Conservation (phyloP, 345 rosid genomes). For the Hibiscus mutabilis region DNA sequence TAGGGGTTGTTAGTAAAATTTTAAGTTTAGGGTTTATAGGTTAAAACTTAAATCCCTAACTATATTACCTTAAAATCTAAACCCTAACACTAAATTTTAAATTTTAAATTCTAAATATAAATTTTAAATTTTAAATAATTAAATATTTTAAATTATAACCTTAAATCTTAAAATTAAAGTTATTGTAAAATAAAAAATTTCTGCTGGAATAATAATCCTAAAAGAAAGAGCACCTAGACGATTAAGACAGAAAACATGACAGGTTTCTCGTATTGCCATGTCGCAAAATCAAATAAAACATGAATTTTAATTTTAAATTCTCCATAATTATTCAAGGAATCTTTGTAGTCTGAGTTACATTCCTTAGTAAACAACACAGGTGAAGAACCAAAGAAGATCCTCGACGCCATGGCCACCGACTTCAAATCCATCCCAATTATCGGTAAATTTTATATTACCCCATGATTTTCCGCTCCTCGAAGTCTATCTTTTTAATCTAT, state of each 20-base stretch:
- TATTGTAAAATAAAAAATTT: no score
- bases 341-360: not conserved
- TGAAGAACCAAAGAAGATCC: not conserved
- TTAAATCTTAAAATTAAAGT: no score
- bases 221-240: not conserved
- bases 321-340: not conserved
- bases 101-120: no score
- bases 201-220: no score
- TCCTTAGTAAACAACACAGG: not conserved
- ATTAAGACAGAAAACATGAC: not conserved
- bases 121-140: no score
- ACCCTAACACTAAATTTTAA: no score
- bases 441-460: not conserved
- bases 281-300: not conserved
- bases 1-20: no score
- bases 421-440: conserved; percentile 1
- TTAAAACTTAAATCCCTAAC: no score
- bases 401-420: not conserved
- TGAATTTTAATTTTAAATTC: not conserved
- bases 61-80: no score
- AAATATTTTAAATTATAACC: no score
- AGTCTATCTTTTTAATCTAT: not conserved
- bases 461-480: conserved; percentile 11
- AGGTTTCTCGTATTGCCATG: not conserved
- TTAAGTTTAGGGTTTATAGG: no score